Base-by-base conservation (phyloP, 768 basidiomycete genomes). In the Lactarius tabidus region DNA sequence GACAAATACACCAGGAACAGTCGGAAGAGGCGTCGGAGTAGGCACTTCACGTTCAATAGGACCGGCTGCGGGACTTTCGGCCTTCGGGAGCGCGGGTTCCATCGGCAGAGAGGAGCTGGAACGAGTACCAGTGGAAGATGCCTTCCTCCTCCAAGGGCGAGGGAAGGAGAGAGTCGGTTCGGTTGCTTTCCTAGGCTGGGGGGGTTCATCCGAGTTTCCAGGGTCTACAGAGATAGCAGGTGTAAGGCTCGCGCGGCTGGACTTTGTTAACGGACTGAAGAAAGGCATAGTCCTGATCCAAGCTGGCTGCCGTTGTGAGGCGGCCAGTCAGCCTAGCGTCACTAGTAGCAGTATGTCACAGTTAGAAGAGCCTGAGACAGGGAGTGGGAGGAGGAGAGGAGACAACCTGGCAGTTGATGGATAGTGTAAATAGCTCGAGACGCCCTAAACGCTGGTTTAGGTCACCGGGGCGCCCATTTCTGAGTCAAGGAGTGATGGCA, bases 211-310 rank as follows among this genome's bases (percentile, higher is more conserved):
- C 6, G 58, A 12, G 20, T 23, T 35, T 23, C 43, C 45, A 57
- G 45, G n/a, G 12, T 56, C 59, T 3, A 31, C 17, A 41, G 59
- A 31, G n/a, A 7, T 12, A 43, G 29, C 6, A 35, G 8, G 48
- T 2, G 56, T 20, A 20, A 65, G 56, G 6, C 1, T 39, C 6
- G 60, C 38, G 4, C 53, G 55, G 55, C 45, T 61, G 29, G 26
- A 33, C 51, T 51, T 66, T 15, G 31, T 61, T 35, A 61, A 62
- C 26, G 35, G 26, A 35, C 29, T 55, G 20, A 48, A 26, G 26
- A 62, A 35, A 28, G 38, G 20, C 60, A 66, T 66, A 28, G 36
- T 48, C n/a, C n/a, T n/a, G n/a, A n/a, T n/a, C n/a, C n/a, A n/a
- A n/a, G n/a, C n/a, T n/a, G n/a, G n/a, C n/a, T n/a, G n/a, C n/a